Conservation (phyloP, 2,329 filamentous ascomycete genomes). For the Pseudogymnoascus sp. region DNA sequence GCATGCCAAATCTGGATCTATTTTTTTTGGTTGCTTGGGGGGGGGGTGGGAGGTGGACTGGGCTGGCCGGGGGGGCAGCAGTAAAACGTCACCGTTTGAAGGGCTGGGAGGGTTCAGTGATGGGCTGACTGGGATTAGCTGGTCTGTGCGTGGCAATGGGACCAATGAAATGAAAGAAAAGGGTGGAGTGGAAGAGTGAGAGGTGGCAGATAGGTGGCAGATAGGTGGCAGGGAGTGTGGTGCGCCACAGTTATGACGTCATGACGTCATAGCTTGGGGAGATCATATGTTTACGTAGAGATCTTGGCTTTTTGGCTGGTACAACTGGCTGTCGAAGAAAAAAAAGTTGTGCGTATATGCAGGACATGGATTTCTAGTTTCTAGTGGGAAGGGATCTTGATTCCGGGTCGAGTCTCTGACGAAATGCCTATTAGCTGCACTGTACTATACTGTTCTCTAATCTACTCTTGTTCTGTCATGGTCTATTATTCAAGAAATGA, state of each 20-base stretch:
- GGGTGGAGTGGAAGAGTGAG: background rate
- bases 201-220: background rate
- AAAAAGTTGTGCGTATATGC: background rate
- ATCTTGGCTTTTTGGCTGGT: background rate
- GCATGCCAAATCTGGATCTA: conserved; percentile 2
- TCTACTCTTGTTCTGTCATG: background rate
- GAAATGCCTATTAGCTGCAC: background rate
- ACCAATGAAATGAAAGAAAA: background rate
- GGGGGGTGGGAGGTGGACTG: background rate
- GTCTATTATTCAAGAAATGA: background rate
- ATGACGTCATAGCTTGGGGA: background rate
- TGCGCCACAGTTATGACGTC: conserved; percentile 1
- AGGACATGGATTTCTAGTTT: background rate
- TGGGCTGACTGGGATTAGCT: background rate
- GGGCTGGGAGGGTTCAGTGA: background rate
- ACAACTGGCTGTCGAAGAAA: too few relatives aligned
- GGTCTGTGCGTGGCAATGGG: background rate
- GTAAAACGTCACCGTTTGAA: background rate
- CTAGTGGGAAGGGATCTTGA: background rate
- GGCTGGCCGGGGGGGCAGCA: background rate
- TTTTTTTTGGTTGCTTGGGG: background rate
- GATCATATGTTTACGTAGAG: background rate
- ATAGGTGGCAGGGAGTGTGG: background rate
- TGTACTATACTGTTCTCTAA: background rate
- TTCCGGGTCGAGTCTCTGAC: background rate